phyloP scores from a whole-genome alignment of 2,329 filamentous ascomycete genomes.

The Apiospora aurea region DNA sequence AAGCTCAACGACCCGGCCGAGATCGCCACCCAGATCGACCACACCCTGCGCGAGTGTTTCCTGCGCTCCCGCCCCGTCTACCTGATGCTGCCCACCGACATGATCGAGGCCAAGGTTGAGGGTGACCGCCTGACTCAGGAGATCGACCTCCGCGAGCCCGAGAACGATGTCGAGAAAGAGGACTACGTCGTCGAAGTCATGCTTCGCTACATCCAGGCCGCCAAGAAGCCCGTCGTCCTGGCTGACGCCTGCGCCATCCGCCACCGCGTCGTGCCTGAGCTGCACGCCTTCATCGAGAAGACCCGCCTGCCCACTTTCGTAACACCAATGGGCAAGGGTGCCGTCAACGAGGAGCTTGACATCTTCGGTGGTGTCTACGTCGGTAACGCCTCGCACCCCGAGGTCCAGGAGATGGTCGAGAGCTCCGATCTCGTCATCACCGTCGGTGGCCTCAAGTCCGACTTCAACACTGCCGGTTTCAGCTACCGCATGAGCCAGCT shows the following conservation, averaged over 20 bases:
- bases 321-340: conserved; percentile 90
- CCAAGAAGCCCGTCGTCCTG: conserved; percentile 78
- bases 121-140: conserved; percentile 73
- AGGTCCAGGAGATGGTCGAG: conserved; percentile 70
- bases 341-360: conserved; percentile 77
- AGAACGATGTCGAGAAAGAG: conserved; percentile 75
- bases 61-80: conserved; percentile 81
- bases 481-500: conserved; percentile 80
- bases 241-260: conserved; percentile 85
- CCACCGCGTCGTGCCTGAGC: conserved; percentile 75
- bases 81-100: conserved; percentile 82
- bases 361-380: conserved; percentile 87
- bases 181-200: conserved; percentile 84
- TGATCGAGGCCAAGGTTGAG: conserved; percentile 78
- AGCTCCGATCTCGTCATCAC: conserved; percentile 73
- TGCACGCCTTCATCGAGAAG: conserved; percentile 75
- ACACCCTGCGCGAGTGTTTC: conserved; percentile 77
- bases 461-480: conserved; percentile 86
- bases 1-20: conserved; percentile 74
- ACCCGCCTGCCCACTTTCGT: conserved; percentile 82
- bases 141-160: conserved; percentile 69
- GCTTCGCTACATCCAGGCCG: conserved; percentile 73
- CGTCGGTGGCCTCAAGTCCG: conserved; percentile 71
- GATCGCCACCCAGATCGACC: conserved; percentile 78
- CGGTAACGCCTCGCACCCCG: conserved; percentile 74